These are phyloP conservation scores for Coniochaeta hoffmannii DNA, from an alignment of 2,329 filamentous ascomycete genomes.

Conservation along the genomic window DNA sequence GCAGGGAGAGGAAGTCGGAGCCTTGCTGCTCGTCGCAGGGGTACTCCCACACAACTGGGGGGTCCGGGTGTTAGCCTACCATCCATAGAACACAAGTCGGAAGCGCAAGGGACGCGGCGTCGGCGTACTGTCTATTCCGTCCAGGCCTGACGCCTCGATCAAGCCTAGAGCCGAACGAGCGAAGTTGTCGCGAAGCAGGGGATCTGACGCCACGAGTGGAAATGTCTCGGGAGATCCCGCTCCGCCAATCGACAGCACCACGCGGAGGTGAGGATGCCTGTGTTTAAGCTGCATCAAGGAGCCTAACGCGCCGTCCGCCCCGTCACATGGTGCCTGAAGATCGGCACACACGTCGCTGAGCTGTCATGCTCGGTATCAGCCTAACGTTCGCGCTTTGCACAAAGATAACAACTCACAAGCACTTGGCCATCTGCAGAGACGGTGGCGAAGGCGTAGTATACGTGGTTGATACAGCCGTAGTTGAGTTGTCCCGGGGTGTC, in stretches of 20 bases:
- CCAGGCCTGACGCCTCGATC: conserved; percentile 62
- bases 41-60: conserved; percentile 72
- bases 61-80: neutral
- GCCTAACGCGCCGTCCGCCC: conserved; percentile 61
- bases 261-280: conserved; percentile 61
- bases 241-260: conserved; percentile 73
- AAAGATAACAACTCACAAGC: conserved; percentile 50
- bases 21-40: conserved; percentile 60
- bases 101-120: neutral
- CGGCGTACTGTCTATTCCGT: conserved; percentile 67
- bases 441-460: conserved; percentile 78
- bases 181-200: conserved; percentile 59
- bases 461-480: conserved; percentile 69
- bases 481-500: conserved; percentile 68
- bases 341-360: conserved; percentile 76
- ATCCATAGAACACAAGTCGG: neutral
- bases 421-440: conserved; percentile 65
- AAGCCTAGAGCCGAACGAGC: conserved; percentile 58
- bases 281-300: conserved; percentile 68
- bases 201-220: conserved; percentile 55
- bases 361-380: conserved; percentile 30
- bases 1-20: conserved; percentile 60
- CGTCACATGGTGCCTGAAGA: conserved; percentile 63
- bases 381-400: neutral
- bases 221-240: conserved; percentile 59